phyloP scores from a whole-genome alignment of 306 rosid genomes.

The Trifolium subterraneum region DNA sequence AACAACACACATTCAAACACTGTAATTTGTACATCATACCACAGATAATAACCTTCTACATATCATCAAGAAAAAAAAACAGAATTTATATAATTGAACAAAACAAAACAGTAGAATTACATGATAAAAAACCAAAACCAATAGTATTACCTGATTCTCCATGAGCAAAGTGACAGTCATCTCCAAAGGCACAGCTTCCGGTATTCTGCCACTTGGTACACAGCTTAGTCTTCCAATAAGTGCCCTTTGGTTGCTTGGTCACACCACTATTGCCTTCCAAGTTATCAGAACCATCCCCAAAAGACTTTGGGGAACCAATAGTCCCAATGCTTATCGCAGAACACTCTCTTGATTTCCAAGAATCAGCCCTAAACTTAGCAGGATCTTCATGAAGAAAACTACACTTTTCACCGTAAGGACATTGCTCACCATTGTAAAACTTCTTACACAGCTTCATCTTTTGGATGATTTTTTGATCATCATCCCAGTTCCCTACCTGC shows the following conservation, averaged over 20 bases:
- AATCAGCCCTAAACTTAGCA: conserved; percentile 76
- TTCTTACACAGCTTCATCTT: conserved; percentile 95
- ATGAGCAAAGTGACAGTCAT: conserved; percentile 91
- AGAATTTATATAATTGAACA: conserved; percentile 13
- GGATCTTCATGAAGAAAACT: conserved; percentile 95
- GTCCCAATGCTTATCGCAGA: conserved; percentile 79
- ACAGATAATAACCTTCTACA: conserved; percentile 3
- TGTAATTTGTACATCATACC: conserved; percentile 4
- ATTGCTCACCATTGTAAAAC: conserved; percentile 86
- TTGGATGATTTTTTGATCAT: conserved; percentile 84
- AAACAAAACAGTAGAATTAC: conserved; percentile 3
- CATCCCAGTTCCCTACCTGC: conserved; percentile 62
- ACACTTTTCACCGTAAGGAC: conserved; percentile 93
- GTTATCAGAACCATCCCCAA: conserved; percentile 47
- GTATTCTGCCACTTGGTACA: conserved; percentile 80
- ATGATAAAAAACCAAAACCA: conserved; percentile 11
- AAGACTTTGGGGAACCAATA: conserved; percentile 53
- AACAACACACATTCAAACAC: conserved; percentile 7
- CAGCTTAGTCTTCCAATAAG: conserved; percentile 72
- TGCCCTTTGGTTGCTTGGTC: neutral
- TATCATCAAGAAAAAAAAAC: conserved; percentile 15
- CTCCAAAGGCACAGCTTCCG: conserved; percentile 78
- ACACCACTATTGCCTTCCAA: conserved; percentile 55
- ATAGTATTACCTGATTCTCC: conserved; percentile 75
- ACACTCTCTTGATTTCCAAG: conserved; percentile 69